These are phyloP conservation scores for Saccharomyces uvarum DNA, from an alignment of 1,139 yeast genomes.

Conservation along the genomic window DNA sequence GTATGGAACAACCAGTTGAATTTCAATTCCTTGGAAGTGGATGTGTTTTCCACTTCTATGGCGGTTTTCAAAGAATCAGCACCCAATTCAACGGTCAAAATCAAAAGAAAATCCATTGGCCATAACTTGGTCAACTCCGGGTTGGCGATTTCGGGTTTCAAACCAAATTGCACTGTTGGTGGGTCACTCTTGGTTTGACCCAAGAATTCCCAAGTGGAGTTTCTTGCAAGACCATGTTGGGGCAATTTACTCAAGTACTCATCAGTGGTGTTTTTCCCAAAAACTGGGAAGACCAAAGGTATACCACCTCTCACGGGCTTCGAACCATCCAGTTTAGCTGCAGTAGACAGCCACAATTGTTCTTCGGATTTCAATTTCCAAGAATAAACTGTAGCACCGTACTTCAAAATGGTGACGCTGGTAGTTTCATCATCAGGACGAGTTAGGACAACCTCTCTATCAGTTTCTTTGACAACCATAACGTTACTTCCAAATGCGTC, in stretches of 20 bases:
- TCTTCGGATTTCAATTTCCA: conserved; percentile 71
- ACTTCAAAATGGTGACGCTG: conserved; percentile 59
- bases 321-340: conserved; percentile 80
- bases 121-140: conserved; percentile 48
- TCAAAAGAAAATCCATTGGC: conserved; percentile 68
- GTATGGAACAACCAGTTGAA: conserved; percentile 96
- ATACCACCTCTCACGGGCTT: conserved; percentile 96
- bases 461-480: conserved; percentile 54
- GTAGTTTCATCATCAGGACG: conserved; percentile 49
- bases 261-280: conserved; percentile 60
- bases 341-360: conserved; percentile 63
- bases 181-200: conserved; percentile 64
- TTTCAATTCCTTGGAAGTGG: conserved; percentile 47
- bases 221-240: conserved; percentile 94
- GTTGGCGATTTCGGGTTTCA: conserved; percentile 75
- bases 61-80: conserved; percentile 51
- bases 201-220: conserved; percentile 81
- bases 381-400: conserved; percentile 81
- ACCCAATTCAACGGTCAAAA: conserved; percentile 57
- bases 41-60: conserved; percentile 71
- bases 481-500: background rate
- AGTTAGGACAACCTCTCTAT: conserved; percentile 52
- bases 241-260: conserved; percentile 47
- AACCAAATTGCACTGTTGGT: conserved; percentile 77
- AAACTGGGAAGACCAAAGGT: conserved; percentile 91